Conservation (phyloP, 164 flowering plant genomes). For the Magnolia kwangsiensis region DNA sequence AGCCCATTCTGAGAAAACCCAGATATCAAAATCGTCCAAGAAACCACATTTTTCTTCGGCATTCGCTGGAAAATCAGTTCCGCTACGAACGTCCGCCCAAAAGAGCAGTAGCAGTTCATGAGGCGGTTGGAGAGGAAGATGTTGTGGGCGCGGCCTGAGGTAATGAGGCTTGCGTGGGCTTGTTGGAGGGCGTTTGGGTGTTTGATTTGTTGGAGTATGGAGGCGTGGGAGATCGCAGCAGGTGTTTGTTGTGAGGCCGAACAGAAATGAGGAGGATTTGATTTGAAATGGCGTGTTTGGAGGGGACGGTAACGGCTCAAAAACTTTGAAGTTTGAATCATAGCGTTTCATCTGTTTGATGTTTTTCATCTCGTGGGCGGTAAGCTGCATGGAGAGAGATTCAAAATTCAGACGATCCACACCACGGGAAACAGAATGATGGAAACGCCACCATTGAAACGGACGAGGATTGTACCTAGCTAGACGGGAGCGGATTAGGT, state of each 20-base stretch:
- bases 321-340: not conserved
- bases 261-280: not conserved
- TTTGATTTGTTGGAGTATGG: constrained; percentile 25
- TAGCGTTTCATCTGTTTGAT: not conserved
- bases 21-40: constrained; percentile 43
- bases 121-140: constrained; percentile 36
- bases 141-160: constrained; percentile 26
- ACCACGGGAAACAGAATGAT: too few species aligned
- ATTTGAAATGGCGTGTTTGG: constrained; percentile 4
- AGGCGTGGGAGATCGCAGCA: constrained; percentile 13
- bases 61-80: constrained; percentile 23
- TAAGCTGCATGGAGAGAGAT: too few species aligned
- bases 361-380: not conserved
- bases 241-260: not conserved
- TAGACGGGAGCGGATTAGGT: too few species aligned
- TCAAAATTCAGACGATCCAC: not conserved
- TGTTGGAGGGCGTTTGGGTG: constrained; percentile 29
- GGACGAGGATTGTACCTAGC: too few species aligned
- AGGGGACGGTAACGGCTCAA: constrained; percentile 8
- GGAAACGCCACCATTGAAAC: not conserved
- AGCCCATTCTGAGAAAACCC: constrained; percentile 26
- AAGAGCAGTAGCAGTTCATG: constrained; percentile 29
- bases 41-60: constrained; percentile 31
- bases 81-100: constrained; percentile 17
- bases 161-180: constrained; percentile 30